Evolutionary conservation across 2,329 filamentous ascomycete genomes (phyloP), one percentile per base, ranked within the genome.

Genomic region (Fusarium domesticum): DNA sequence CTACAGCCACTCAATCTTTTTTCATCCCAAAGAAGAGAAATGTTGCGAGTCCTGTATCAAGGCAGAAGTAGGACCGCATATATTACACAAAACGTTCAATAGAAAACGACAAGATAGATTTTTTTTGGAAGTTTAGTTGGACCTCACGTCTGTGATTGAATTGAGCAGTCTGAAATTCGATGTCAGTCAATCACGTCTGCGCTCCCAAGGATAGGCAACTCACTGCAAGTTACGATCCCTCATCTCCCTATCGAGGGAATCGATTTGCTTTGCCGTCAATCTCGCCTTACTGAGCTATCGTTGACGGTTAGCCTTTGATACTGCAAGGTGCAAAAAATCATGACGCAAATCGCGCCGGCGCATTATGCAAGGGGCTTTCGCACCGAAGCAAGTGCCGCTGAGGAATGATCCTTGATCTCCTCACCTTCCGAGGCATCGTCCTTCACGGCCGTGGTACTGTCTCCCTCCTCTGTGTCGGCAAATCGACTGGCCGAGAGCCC

Each of bases 371-470:
- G 68, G 73, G 73, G 69, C 66, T 68, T 62, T 72, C 81, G 75
- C 77, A 85, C 81, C 80, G 77, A 80, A 71, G 81, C 80, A 69
- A 84, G 73, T 68, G 81, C 81, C 64, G 75, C 72, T 63, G 81
- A 84, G 67, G 80, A 80, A 71, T 79, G 71, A 64, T 84, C 81
- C 60, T 78, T 74, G 59, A 70, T 69, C 64, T 70, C 70, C 79
- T 83, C 80, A 78, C 76, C 79, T 78, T 76, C 75, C 63, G 70
- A 70, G 60, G 65, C 60, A 37, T 61, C 62, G 43, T 66, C 64
- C 54, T 66, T 56, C 35, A 64, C 59, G 52, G 65, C 64, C 37
- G 62, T 59, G 38, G 60, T 58, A 36, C 60, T 63, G 35, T 62
- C 64, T 45, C 57, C 65, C 33, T 69, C 66, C 37, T 69, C 65